These are phyloP conservation scores for Pleurotus tuoliensis DNA, from an alignment of 768 basidiomycete genomes.

Conservation along the genomic window DNA sequence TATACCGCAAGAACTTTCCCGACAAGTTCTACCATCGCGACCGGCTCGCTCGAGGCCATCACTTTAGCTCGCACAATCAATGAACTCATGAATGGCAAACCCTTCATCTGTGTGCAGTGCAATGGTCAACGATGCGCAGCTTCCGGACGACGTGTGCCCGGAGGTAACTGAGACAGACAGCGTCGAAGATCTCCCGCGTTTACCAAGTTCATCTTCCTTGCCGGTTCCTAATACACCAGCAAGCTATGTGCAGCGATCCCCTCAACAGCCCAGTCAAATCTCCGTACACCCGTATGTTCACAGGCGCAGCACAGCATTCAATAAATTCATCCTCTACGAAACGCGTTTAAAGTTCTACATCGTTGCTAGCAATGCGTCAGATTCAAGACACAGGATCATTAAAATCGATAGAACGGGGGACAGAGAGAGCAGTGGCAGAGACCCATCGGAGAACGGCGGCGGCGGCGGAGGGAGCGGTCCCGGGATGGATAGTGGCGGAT, in stretches of 20 bases:
- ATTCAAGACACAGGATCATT: constrained; percentile 85
- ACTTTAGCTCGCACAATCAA: no score
- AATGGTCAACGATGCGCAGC: no score
- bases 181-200: not conserved
- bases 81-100: no score
- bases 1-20: no score
- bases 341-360: constrained; percentile 89
- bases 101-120: no score
- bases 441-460: not conserved
- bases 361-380: constrained; percentile 85
- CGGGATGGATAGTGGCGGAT: not conserved
- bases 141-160: no score
- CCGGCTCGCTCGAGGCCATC: no score
- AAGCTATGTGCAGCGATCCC: not conserved
- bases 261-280: not conserved
- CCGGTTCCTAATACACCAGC: not conserved
- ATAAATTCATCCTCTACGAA: constrained; percentile 93
- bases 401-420: constrained; percentile 89
- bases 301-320: constrained; percentile 38
- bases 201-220: not conserved
- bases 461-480: not conserved
- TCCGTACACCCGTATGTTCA: constrained; percentile 6
- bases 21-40: no score
- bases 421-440: constrained; percentile 34
- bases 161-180: no score